Evolutionary conservation across 306 rosid genomes (phyloP), one percentile per base, ranked within the genome.

Genomic region (Glycyrrhiza uralensis): DNA sequence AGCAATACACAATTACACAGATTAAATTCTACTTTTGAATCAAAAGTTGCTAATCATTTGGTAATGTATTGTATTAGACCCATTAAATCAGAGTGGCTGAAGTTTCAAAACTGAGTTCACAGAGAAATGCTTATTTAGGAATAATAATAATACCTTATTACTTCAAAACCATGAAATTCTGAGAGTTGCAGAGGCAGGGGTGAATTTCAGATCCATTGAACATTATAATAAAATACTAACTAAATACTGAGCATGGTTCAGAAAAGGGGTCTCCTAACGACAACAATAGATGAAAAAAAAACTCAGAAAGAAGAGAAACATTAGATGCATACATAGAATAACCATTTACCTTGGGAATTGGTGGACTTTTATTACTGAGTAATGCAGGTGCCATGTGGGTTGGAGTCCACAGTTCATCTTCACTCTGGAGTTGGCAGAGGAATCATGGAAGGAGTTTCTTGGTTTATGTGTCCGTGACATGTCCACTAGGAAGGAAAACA

Each of bases 141-240:
- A 75, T n/a, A n/a, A n/a, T n/a, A 84, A 65, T 41, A 74, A 60
- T 74, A 75, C 80, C 76, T 79, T 69, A 42, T 66, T 61, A 62
- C 57, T 66, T 71, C 81, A 79, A 72, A 72, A 47, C 75, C 88
- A 79, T 85, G 81, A 84, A 87, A 82, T 83, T 85, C 83, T 78
- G 89, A 77, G 86, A 83, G 59, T 61, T 51, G 82, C 90, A 82
- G 90, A 73, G 69, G 29, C 60, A 69, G 69, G 47, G 74, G 66
- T 75, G 85, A 66, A 61, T 56, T 82, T 81, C 77, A 85, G 96
- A 91, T 89, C 89, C 81, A 72, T 41, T 65, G 73, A 35, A 66
- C 76, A 77, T 71, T 81, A 85, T 26, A 85, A 68, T 19, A 8
- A 35, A 4, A 5, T 76, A 75, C 26, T 56, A 69, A 68, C 44